Base-by-base conservation (phyloP, 2,329 filamentous ascomycete species). In the Grosmannia penicillata region DNA sequence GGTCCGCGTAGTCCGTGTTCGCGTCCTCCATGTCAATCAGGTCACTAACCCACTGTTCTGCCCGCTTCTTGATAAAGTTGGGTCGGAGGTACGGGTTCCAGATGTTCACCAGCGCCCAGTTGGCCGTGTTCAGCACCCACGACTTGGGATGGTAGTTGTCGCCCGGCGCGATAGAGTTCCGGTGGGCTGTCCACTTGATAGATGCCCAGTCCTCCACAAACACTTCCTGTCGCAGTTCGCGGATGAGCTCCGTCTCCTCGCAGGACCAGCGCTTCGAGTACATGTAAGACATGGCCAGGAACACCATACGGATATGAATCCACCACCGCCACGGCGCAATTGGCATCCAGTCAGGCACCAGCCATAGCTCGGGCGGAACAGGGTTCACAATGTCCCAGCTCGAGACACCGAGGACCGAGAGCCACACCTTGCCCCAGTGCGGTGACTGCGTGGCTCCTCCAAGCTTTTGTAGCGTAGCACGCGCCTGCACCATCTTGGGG, bases 281-380 rank as follows among this genome's bases (percentile, higher is more conserved):
- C 30, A 96, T 58, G 53, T 82, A 95, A 1, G 81, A 77, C 85
- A 96, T 95, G 6, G 87, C 81, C 35, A 94, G 56, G 51, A 89
- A 94, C n/a, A 98, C 87, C 58, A 82, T 77, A n/a, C 91, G 84
- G 58, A 95, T 95, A 51, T 98, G 91, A 51, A 96, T 83, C 89
- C 87, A 95, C 87, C 89, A 95, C 47, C 85, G 68, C 85, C 86
- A 93, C 0, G 89, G 89, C 6, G 85, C 77, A 52, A 94, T 70
- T 1, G 87, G 87, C 4, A 85, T 70, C 85, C 85, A 94, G 56
- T 94, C 83, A 0, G 87, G 87, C 4, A 95, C 62, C 29, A 94
- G 66, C 91, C 91, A 98, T 32, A 96, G 57, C 61, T 98, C 91
- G 0, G 91, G 83, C 1, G 91, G 91, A 2, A 91, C 77, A 1